Conservation (phyloP, 1,284 basidiomycete species). For the Ceratobasidium sp. region DNA sequence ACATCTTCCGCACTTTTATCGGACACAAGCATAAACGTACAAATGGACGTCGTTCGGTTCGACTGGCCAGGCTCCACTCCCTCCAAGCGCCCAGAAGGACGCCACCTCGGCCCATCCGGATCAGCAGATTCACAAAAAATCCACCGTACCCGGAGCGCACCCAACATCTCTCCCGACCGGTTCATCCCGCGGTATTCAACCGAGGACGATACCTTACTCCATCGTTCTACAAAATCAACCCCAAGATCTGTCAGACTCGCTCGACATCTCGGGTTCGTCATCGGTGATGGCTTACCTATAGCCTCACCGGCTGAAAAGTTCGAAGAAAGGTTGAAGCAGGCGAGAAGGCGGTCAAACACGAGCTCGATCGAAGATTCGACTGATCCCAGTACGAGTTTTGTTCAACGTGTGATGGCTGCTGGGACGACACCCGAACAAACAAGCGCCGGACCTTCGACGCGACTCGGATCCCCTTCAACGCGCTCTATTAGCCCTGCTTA, state of each 20-base stretch:
- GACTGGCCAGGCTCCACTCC: constrained; percentile 29
- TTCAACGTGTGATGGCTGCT: constrained; percentile 19
- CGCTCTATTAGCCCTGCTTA: constrained; percentile 10
- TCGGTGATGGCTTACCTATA: constrained; percentile 19
- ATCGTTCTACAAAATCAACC: constrained; percentile 29
- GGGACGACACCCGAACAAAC: background rate
- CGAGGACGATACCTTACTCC: constrained; percentile 16
- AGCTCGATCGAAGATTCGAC: background rate
- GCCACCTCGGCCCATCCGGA: background rate
- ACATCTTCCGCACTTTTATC: constrained; percentile 7
- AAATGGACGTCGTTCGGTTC: constrained; percentile 43
- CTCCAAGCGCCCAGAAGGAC: background rate
- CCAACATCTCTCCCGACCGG: constrained; percentile 31
- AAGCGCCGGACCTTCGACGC: constrained; percentile 14
- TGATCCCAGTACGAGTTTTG: constrained; percentile 3
- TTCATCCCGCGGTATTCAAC: constrained; percentile 19
- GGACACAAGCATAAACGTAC: constrained; percentile 38
- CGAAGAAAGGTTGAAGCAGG: constrained; percentile 9
- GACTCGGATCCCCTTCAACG: constrained; percentile 24
- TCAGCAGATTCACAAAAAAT: constrained; percentile 12
- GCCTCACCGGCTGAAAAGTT: constrained; percentile 15
- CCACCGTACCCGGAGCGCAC: constrained; percentile 22
- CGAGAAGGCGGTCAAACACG: background rate
- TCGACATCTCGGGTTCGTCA: constrained; percentile 38
- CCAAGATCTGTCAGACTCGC: constrained; percentile 33